A percentile compares a stretch with the other conserved stretches of the same genome.
Conservation (phyloP, 768 basidiomycete species). For the Albatrellus ellisii region DNA sequence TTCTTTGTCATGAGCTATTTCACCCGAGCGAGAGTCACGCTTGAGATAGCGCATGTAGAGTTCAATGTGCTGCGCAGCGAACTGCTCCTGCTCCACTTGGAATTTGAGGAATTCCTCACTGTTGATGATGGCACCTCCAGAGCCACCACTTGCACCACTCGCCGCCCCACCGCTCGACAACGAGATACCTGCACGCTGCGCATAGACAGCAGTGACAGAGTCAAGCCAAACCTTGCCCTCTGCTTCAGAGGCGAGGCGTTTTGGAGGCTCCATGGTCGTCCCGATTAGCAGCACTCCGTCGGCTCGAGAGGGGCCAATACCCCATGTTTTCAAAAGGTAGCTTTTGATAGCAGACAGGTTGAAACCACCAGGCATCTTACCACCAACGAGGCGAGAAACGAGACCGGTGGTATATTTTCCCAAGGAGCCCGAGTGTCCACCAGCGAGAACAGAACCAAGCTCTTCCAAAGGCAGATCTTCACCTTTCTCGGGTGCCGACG, state of each 20-base stretch:
- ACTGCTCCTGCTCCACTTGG: slow-evolving; percentile 84
- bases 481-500: slow-evolving; percentile 93
- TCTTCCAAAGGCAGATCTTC: slow-evolving; percentile 97
- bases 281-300: slow-evolving; percentile 86
- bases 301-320: slow-evolving; percentile 79
- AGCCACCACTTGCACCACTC: slow-evolving; percentile 44
- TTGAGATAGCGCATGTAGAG: slow-evolving; percentile 95
- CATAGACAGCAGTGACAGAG: slow-evolving; percentile 69
- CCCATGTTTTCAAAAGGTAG: slow-evolving; percentile 88
- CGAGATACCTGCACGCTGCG: slow-evolving; percentile 79
- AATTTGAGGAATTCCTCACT: slow-evolving; percentile 98
- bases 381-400: slow-evolving; percentile 81
- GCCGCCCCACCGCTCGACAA: slow-evolving; percentile 56
- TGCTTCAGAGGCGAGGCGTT: slow-evolving; percentile 79
- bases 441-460: slow-evolving; percentile 71
- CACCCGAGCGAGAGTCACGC: slow-evolving; percentile 86
- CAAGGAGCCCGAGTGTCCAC: slow-evolving; percentile 73
- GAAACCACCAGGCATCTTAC: slow-evolving; percentile 99
- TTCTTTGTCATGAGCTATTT: slow-evolving; percentile 79
- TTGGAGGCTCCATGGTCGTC: slow-evolving; percentile 87
- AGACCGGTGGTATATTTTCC: slow-evolving; percentile 92
- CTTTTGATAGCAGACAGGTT: slow-evolving; percentile 84
- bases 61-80: slow-evolving; percentile 88
- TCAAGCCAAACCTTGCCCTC: slow-evolving; percentile 96
- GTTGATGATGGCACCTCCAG: slow-evolving; percentile 84